Evolutionary conservation across 345 rosid genomes (phyloP), one percentile per base, ranked within the genome.

Genomic region (Populus deltoides): DNA sequence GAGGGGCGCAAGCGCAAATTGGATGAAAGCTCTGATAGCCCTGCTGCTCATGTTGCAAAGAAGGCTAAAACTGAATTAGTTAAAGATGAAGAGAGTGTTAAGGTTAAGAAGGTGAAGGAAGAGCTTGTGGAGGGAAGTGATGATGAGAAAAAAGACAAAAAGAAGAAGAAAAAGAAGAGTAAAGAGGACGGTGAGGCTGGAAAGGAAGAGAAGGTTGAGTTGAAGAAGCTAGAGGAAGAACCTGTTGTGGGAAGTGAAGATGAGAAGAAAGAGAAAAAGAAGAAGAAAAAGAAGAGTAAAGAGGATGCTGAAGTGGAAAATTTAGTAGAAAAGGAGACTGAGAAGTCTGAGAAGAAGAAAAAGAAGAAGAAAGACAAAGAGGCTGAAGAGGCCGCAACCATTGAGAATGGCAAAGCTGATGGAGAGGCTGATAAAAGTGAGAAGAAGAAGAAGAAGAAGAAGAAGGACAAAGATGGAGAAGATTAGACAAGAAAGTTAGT

Each of bases 361-460:
- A 89, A 91, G 79, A 90, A 92, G 87, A 88, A 91, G 90, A 92
- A 89, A 81, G 83, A 86, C 71, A 90, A 89, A 76, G 93, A 84
- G 35, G 79, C 80, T 0, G 89, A 83, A 47, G 94, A 85, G 76
- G 87, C 70, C 7, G 76, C 59, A 25, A 73, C 75, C 45, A 70
- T 49, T 73, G 86, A 79, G 35, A 82, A 87, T 66, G 88, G 83
- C 1, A 87, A 79, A 75, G 81, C 75, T 77, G 90, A 81, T 38
- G 78, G 77, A 7, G 80, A 77, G 75, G 88, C 83, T 15, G 90
- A 84, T 62, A 83, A 86, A 74, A 93, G 92, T 71, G 90, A 90
- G 83, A 91, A 92, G 89, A 90, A 89, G 73, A 87, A 90, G 73
- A 87, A 90, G 78, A 90, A 81, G 63, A 80, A 89, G 76, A 91